A percentile compares a stretch with the other conserved stretches of the same genome.
Evolutionary conservation across 306 rosid species (phyloP).

Genomic region (Hippophae gyantsensis): DNA sequence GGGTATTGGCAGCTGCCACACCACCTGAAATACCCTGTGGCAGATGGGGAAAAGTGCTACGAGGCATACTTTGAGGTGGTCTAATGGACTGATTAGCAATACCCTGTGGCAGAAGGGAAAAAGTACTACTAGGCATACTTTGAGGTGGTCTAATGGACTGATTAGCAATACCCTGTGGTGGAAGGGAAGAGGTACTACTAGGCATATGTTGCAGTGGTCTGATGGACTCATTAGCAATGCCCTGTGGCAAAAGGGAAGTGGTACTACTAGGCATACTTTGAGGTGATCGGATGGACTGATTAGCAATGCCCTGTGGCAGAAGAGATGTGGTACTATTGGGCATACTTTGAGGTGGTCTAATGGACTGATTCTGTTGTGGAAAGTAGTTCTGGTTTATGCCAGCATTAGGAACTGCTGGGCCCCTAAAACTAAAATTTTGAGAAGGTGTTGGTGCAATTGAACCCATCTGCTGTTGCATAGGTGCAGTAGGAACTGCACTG

Average conservation of each 20-base stretch:
- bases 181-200: neutral
- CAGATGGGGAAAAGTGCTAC: slow-evolving; percentile 30
- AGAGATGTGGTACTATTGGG: neutral
- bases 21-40: slow-evolving; percentile 41
- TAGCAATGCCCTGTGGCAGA: neutral
- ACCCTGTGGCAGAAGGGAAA: slow-evolving; percentile 1
- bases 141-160: neutral
- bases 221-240: neutral
- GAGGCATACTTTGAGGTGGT: slow-evolving; percentile 42
- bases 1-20: slow-evolving; percentile 33
- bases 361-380: slow-evolving; percentile 47
- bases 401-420: slow-evolving; percentile 51
- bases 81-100: too few relatives aligned
- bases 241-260: neutral
- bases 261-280: neutral
- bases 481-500: slow-evolving; percentile 27
- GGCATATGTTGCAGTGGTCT: neutral
- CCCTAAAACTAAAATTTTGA: slow-evolving; percentile 60
- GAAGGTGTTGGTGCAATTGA: slow-evolving; percentile 32
- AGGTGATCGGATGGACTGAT: neutral
- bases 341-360: slow-evolving; percentile 38
- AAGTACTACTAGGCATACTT: neutral
- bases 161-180: slow-evolving; percentile 3
- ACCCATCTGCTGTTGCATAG: slow-evolving; percentile 56
- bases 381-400: slow-evolving; percentile 40